Evolutionary conservation across 1,284 basidiomycete genomes (phyloP).

Genomic region (Boletus smithii): DNA sequence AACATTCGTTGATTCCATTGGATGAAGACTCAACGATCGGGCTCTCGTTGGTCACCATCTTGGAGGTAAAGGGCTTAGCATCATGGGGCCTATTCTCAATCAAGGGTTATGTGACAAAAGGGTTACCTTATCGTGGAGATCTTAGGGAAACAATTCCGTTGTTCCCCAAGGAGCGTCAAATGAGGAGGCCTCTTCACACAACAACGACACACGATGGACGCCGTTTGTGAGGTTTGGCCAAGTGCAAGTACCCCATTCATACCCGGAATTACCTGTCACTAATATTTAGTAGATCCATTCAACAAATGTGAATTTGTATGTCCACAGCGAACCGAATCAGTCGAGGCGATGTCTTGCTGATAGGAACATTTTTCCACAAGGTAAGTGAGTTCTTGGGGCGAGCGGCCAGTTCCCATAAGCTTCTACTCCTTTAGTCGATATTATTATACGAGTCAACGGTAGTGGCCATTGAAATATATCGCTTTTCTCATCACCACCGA

Average conservation of each 20-base stretch:
- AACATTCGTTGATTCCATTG: constrained; percentile 9
- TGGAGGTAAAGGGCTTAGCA: constrained; percentile 12
- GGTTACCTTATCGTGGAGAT: constrained; percentile 13
- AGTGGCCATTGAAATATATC: background rate
- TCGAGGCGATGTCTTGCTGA: constrained; percentile 21
- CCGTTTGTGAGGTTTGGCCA: background rate
- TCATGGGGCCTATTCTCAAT: constrained; percentile 1
- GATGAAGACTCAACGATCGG: background rate
- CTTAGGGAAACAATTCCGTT: background rate
- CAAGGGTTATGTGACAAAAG: constrained; percentile 7
- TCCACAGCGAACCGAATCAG: constrained; percentile 9
- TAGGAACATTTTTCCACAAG: background rate
- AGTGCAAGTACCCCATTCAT: background rate
- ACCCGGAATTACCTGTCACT: constrained; percentile 1
- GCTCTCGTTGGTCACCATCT: background rate
- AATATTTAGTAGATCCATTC: constrained; percentile 7
- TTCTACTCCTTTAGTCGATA: constrained; percentile 4
- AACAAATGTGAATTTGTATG: background rate
- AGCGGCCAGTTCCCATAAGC: background rate
- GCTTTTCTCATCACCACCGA: background rate
- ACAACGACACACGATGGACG: constrained; percentile 3
- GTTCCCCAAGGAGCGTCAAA: constrained; percentile 1
- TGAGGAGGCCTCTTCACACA: constrained; percentile 1
- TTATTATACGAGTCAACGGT: background rate
- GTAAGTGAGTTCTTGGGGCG: constrained; percentile 1